Conservation (phyloP, 2,329 filamentous ascomycete genomes). For the Ophiostoma triangulosporum region DNA sequence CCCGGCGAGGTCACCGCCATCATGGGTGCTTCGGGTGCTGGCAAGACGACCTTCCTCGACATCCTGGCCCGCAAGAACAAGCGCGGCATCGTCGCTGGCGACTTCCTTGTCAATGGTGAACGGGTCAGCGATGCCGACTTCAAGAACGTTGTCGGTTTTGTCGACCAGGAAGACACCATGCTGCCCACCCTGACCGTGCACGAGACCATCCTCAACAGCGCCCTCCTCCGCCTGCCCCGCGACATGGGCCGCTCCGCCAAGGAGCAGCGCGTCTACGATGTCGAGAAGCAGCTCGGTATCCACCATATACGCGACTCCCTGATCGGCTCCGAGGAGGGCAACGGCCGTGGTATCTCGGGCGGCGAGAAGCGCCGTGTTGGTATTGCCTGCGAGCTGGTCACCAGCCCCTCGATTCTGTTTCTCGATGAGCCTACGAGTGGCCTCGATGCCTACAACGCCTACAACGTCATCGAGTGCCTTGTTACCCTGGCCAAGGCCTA, state of each 20-base stretch:
- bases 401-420: conserved; percentile 92
- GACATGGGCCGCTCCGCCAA: conserved; percentile 85
- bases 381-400: conserved; percentile 95
- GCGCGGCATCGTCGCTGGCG: conserved; percentile 60
- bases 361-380: conserved; percentile 93
- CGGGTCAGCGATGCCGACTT: conserved; percentile 75
- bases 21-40: conserved; percentile 95
- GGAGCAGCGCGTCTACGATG: conserved; percentile 79
- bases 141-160: conserved; percentile 85
- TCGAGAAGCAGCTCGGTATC: conserved; percentile 92
- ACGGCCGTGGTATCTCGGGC: conserved; percentile 87
- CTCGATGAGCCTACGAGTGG: conserved; percentile 95
- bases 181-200: conserved; percentile 91
- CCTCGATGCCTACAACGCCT: conserved; percentile 91
- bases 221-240: conserved; percentile 76
- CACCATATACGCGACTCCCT: conserved; percentile 86
- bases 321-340: conserved; percentile 91
- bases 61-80: conserved; percentile 97
- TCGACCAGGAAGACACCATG: conserved; percentile 97
- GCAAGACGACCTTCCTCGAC: conserved; percentile 94
- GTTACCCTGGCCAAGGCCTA: conserved; percentile 92
- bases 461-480: conserved; percentile 92
- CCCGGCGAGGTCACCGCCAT: conserved; percentile 94
- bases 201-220: conserved; percentile 92
- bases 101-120: conserved; percentile 89